Conservation (phyloP, 768 basidiomycete species). For the Kondoa malvinella region DNA sequence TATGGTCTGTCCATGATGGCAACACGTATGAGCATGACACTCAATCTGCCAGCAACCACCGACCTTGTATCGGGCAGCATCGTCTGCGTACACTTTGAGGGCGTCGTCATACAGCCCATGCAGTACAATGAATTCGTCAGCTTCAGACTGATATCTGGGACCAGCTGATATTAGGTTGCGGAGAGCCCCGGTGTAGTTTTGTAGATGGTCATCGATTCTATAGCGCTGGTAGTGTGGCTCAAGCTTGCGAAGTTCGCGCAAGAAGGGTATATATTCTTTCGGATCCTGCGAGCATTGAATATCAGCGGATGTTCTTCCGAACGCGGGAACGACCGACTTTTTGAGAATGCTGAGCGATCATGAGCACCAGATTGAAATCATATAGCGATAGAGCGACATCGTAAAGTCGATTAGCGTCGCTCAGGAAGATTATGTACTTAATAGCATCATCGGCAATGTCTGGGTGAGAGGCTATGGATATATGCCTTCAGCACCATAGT, state of each 20-base stretch:
- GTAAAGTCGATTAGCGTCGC: constrained; percentile 77
- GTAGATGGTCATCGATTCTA: constrained; percentile 81
- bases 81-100: constrained; percentile 63
- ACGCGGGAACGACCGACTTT: constrained; percentile 42
- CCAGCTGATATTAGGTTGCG: constrained; percentile 58
- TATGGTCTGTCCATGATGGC: constrained; percentile 13
- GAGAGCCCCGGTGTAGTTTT: constrained; percentile 56
- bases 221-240: constrained; percentile 70
- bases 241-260: constrained; percentile 65
- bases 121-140: constrained; percentile 56
- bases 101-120: constrained; percentile 61
- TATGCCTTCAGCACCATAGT: not conserved
- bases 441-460: constrained; percentile 84
- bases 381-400: constrained; percentile 97
- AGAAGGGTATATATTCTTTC: constrained; percentile 90
- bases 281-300: constrained; percentile 57
- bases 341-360: constrained; percentile 93
- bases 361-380: constrained; percentile 82
- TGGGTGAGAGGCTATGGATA: constrained; percentile 42
- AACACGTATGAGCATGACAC: not conserved
- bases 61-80: constrained; percentile 30
- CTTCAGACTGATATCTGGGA: constrained; percentile 58
- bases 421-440: constrained; percentile 95
- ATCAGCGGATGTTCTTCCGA: not conserved
- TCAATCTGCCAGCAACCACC: not conserved